phyloP scores from a whole-genome alignment of 805 yeast species.

The Starmerella geochares region DNA sequence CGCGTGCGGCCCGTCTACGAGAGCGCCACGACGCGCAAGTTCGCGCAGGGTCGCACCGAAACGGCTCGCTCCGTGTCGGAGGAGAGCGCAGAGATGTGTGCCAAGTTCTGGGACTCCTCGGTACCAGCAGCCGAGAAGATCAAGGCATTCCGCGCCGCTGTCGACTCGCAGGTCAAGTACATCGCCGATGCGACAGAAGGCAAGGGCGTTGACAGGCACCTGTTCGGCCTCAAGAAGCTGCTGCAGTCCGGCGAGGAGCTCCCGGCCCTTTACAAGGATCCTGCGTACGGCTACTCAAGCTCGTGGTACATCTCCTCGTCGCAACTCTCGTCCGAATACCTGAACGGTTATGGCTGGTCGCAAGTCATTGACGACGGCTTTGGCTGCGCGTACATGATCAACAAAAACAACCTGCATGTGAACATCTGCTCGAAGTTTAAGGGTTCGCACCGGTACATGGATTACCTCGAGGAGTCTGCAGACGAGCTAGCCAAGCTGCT shows the following conservation, averaged over 20 bases:
- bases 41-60: slow-evolving; percentile 85
- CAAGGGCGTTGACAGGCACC: slow-evolving; percentile 84
- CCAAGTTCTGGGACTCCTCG: slow-evolving; percentile 54
- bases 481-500: slow-evolving; percentile 68
- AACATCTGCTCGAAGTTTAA: slow-evolving; percentile 69
- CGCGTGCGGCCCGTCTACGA: slow-evolving; percentile 84
- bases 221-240: slow-evolving; percentile 75
- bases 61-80: slow-evolving; percentile 75
- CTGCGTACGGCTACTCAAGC: slow-evolving; percentile 61
- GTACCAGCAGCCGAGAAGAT: slow-evolving; percentile 49
- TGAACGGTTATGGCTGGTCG: slow-evolving; percentile 92
- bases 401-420: slow-evolving; percentile 72
- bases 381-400: slow-evolving; percentile 89
- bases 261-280: slow-evolving; percentile 65
- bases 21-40: slow-evolving; percentile 87
- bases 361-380: slow-evolving; percentile 90
- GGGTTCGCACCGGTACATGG: slow-evolving; percentile 40
- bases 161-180: slow-evolving; percentile 62
- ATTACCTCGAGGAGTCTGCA: slow-evolving; percentile 66
- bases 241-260: slow-evolving; percentile 44
- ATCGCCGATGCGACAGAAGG: slow-evolving; percentile 74
- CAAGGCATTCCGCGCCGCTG: slow-evolving; percentile 59
- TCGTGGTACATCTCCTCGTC: slow-evolving; percentile 86
- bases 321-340: slow-evolving; percentile 72
- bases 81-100: slow-evolving; percentile 61